Conservation (phyloP, 495 filamentous ascomycete species). For the Lasiosphaeria ovina region DNA sequence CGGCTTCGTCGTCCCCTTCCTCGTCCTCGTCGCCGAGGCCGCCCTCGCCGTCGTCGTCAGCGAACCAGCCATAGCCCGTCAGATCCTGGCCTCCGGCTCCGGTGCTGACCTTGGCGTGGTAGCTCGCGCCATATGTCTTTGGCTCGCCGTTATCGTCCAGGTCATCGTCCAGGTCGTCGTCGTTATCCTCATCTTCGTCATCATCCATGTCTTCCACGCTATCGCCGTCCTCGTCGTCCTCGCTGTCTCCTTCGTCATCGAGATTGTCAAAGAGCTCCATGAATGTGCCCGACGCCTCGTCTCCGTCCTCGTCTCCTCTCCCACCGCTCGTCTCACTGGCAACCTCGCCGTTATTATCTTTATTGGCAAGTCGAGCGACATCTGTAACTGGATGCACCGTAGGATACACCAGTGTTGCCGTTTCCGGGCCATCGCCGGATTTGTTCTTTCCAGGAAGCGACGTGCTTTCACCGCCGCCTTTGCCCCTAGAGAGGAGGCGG, state of each 20-base stretch:
- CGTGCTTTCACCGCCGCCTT: not conserved
- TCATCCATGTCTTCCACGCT: slow-evolving; percentile 19
- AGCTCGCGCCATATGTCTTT: no score
- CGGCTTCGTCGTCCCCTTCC: not conserved
- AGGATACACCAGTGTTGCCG: not conserved
- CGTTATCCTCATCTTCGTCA: not conserved
- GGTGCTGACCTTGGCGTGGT: no score
- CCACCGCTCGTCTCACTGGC: slow-evolving; percentile 5
- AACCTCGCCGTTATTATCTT: slow-evolving; percentile 9
- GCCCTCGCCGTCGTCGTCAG: not conserved
- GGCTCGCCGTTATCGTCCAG: not conserved
- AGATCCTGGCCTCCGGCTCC: no score
- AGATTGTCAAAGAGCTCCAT: slow-evolving; percentile 22
- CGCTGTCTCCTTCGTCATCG: slow-evolving; percentile 21
- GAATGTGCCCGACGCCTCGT: slow-evolving; percentile 8
- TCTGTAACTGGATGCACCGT: not conserved
- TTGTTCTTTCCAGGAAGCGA: not conserved
- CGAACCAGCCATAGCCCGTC: no score
- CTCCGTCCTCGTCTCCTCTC: slow-evolving; percentile 12
- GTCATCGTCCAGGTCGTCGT: not conserved
- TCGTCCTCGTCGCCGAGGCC: not conserved
- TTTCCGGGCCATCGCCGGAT: not conserved
- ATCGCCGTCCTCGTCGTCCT: slow-evolving; percentile 24
- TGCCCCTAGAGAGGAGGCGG: slow-evolving; percentile 17
- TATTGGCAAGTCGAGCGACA: slow-evolving; percentile 7